phyloP scores from a whole-genome alignment of 352 stramenopile genomes.

The Saprolegnia diclina region DNA sequence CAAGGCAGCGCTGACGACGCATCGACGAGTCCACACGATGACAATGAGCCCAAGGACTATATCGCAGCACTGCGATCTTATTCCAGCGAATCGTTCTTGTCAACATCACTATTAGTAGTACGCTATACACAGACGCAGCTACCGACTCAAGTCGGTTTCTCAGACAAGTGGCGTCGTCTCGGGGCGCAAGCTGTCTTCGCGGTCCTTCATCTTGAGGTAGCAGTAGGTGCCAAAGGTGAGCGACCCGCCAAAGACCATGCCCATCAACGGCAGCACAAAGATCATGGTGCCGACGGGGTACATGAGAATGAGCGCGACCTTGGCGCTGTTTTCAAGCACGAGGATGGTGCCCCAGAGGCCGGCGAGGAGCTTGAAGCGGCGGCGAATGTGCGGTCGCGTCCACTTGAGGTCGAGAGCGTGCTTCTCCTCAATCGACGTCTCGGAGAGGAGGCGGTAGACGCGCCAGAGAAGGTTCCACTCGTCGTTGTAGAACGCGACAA shows the following conservation, averaged over 20 bases:
- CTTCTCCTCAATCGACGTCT: not conserved
- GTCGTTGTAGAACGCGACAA: not conserved
- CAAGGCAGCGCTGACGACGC: no score
- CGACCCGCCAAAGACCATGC: not conserved
- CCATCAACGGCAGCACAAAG: not conserved
- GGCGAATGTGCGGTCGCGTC: not conserved
- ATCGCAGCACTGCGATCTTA: no score
- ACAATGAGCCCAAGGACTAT: no score
- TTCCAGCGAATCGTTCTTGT: no score
- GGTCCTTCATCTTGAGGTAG: not conserved
- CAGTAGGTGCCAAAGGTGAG: not conserved
- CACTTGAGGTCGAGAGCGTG: not conserved
- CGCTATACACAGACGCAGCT: no score
- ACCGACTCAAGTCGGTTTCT: not conserved
- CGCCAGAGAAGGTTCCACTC: slow-evolving; percentile 10
- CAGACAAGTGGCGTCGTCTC: not conserved
- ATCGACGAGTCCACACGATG: no score
- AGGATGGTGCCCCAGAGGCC: not conserved
- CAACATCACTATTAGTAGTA: no score
- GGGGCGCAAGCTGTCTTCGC: not conserved
- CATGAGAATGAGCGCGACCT: not conserved
- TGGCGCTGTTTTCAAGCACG: slow-evolving; percentile 2
- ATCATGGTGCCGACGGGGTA: slow-evolving; percentile 13
- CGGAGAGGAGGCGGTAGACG: not conserved
- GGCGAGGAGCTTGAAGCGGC: not conserved